phyloP scores from a whole-genome alignment of 208 protist genomes.

The Leishmania braziliensis region DNA sequence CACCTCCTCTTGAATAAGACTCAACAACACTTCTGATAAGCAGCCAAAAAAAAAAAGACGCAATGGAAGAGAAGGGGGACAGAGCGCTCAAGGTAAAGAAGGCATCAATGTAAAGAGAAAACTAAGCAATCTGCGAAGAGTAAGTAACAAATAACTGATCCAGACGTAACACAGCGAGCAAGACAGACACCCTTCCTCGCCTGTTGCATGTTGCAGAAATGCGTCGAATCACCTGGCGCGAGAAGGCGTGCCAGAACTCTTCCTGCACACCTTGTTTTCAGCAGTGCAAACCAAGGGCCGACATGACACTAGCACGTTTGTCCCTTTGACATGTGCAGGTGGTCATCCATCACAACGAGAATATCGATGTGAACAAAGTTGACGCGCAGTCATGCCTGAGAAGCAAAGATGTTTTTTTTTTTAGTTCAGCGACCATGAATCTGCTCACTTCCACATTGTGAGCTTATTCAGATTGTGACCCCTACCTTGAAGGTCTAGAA shows the following conservation, averaged over 20 bases:
- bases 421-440: neutral
- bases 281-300: neutral
- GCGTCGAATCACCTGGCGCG: neutral
- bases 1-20: neutral
- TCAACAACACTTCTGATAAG: neutral
- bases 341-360: slow-evolving; percentile 1
- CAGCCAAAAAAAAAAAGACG: neutral
- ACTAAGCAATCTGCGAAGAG: neutral
- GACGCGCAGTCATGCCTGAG: neutral
- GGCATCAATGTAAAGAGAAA: neutral
- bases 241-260: neutral
- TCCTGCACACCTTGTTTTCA: neutral
- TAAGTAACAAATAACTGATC: neutral
- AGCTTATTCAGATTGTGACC: slow-evolving; percentile 84
- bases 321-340: neutral
- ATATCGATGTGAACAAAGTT: neutral
- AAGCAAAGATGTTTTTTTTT: neutral
- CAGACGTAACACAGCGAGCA: neutral
- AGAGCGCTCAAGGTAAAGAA: neutral
- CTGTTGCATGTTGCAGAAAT: neutral
- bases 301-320: neutral
- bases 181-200: neutral
- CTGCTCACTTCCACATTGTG: slow-evolving; percentile 32
- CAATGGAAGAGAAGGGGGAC: neutral
- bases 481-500: slow-evolving; percentile 63